A percentile compares a stretch with the other conserved stretches of the same genome.
These are phyloP conservation scores for Mycena citricolor DNA, from an alignment of 1,284 basidiomycete genomes.

Conservation along the genomic window DNA sequence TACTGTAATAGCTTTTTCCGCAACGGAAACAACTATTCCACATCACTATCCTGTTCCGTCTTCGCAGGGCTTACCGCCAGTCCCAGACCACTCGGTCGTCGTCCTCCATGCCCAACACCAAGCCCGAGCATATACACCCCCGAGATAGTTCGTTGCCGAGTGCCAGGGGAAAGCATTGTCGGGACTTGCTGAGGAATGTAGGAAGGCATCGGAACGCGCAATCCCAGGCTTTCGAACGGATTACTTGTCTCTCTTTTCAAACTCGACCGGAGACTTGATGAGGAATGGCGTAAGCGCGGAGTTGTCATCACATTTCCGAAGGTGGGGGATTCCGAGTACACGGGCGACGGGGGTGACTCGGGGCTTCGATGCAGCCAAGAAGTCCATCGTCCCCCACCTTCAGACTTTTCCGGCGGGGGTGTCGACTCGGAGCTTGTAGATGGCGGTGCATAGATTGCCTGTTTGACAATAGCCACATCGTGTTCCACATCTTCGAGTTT, in stretches of 20 bases:
- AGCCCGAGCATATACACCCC: conserved; percentile 65
- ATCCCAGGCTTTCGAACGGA: conserved; percentile 49
- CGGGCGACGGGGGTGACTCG: conserved; percentile 7
- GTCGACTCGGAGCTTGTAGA: conserved; percentile 10
- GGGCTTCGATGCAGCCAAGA: conserved; percentile 47
- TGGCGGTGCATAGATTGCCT: conserved; percentile 47
- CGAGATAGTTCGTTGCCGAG: conserved; percentile 47
- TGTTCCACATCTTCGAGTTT: conserved; percentile 80
- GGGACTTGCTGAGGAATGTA: conserved; percentile 26
- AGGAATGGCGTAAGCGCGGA: conserved; percentile 47
- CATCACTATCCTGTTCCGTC: neutral
- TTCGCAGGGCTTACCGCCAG: conserved; percentile 9
- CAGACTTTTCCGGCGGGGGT: conserved; percentile 12
- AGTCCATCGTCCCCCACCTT: conserved; percentile 44
- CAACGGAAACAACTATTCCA: neutral
- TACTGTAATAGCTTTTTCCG: no score
- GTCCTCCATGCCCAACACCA: conserved; percentile 34
- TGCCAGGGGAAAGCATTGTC: conserved; percentile 24
- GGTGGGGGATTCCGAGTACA: conserved; percentile 38
- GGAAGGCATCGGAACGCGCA: conserved; percentile 63
- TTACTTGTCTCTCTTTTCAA: conserved; percentile 27
- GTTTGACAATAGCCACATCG: conserved; percentile 71
- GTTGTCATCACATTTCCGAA: conserved; percentile 71
- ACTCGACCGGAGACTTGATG: conserved; percentile 9
- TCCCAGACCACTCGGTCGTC: conserved; percentile 27